These are phyloP conservation scores for Calocybe indica DNA, from an alignment of 768 basidiomycete species.

Conservation along the genomic window DNA sequence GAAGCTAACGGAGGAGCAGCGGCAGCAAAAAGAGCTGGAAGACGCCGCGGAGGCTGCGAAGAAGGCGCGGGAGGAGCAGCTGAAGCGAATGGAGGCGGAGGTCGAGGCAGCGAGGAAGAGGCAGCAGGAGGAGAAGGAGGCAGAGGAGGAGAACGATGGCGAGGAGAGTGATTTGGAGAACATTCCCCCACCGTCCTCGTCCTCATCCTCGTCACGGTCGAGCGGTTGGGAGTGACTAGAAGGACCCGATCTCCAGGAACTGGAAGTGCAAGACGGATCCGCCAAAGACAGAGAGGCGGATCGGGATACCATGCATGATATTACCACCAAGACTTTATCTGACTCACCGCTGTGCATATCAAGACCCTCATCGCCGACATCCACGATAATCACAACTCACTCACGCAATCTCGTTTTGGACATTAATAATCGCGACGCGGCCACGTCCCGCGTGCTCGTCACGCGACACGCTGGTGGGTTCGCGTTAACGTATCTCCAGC, in stretches of 20 bases:
- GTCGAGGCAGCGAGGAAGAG: constrained; percentile 18
- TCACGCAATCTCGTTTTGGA: constrained; percentile 9
- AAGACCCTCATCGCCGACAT: not conserved
- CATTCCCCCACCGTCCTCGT: constrained; percentile 18
- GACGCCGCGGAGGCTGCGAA: constrained; percentile 24
- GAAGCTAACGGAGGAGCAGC: constrained; percentile 17
- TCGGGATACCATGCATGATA: constrained; percentile 11
- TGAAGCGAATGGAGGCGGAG: constrained; percentile 16
- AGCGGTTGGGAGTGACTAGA: constrained; percentile 12
- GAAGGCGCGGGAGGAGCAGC: constrained; percentile 13
- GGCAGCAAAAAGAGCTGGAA: constrained; percentile 6
- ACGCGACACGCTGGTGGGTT: constrained; percentile 13
- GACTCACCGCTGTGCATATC: no score
- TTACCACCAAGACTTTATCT: constrained; percentile 4
- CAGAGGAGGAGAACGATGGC: constrained; percentile 23
- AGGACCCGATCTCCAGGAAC: not conserved
- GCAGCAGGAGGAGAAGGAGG: constrained; percentile 6
- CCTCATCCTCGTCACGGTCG: no score
- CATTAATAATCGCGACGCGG: constrained; percentile 1
- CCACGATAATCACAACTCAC: constrained; percentile 1
- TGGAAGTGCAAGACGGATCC: not conserved
- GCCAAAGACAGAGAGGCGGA: not conserved
- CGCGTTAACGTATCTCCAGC: constrained; percentile 13
- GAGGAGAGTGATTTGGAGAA: constrained; percentile 39
- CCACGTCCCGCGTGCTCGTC: constrained; percentile 10